Base-by-base conservation (phyloP, 768 basidiomycete genomes). In the Tylopilus subfusipes region DNA sequence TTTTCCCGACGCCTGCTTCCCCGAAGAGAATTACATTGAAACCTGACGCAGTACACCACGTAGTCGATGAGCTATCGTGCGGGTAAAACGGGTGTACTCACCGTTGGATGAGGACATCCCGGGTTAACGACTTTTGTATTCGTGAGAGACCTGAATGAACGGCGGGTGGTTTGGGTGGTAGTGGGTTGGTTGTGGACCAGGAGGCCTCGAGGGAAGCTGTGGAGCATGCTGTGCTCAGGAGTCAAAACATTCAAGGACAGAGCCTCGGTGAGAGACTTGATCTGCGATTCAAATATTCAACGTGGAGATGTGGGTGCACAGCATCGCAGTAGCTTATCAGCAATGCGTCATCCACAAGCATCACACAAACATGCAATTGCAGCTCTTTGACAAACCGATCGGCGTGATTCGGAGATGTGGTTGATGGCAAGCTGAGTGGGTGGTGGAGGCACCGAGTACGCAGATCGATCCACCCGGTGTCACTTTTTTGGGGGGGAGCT, bases 1-100 rank as follows among this genome's bases (percentile, higher is more conserved):
- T 79, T 53, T 79, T 79, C 14, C 73, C 72, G 48, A 71, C 68
- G 2, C 68, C 68, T 2, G 60, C 61, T 53, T 69, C 68, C 22
- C 68, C 68, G 29, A 69, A 69, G 43, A 69, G 61, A n/a, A 69
- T 60, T 22, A 69, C 46, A 16, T 71, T 69, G 57, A 69, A 53
- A 30, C 58, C 45, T 45, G 40, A 48, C 50, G 25, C 2, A 30
- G 18, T n/a, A 21, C 8, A 12, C 13, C 31, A 42, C 44, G 44
- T 50, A 36, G 31, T 55, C 25, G 19, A 52, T 38, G 47, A 47
- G 53, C 10, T 30, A 29, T 42, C 3, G 22, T 11, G 53, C 4
- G 25, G 38, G 47, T 53, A 40, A 24, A 50, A 29, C 21, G 46
- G 34, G 18, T 10, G 16, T 31, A 24, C 63, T 56, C 31, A 66